Conservation (phyloP, 768 basidiomycete genomes). For the Panellus pusillus region DNA sequence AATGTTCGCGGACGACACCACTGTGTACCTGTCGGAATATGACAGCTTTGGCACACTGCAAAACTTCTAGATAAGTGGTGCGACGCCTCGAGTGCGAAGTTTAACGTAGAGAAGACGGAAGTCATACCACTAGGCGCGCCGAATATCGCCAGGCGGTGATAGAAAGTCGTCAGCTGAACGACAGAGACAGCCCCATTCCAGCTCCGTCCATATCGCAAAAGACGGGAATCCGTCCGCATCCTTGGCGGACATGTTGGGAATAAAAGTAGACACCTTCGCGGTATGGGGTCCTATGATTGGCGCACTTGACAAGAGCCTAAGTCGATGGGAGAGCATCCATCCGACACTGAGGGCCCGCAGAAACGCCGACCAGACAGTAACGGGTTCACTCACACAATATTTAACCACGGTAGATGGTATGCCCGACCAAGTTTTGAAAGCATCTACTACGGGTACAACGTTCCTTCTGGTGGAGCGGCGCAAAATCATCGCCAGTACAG, state of each 20-base stretch:
- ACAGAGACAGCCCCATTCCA: too few species aligned
- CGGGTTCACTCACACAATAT: conserved; percentile 37
- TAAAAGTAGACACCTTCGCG: conserved; percentile 11
- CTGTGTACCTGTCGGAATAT: conserved; percentile 25
- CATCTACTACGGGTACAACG: too few species aligned
- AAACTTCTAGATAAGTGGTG: conserved; percentile 40
- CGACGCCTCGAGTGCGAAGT: conserved; percentile 39
- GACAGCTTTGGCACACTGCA: conserved; percentile 29
- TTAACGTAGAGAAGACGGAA: conserved; percentile 41
- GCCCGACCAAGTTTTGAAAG: conserved; percentile 28
- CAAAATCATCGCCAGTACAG: conserved; percentile 16
- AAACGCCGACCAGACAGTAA: conserved; percentile 26
- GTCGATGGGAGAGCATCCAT: conserved; percentile 26
- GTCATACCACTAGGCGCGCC: conserved; percentile 33
- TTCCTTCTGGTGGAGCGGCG: too few species aligned
- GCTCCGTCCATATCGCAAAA: too few species aligned
- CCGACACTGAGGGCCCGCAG: conserved; percentile 31
- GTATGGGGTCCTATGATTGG: conserved; percentile 30
- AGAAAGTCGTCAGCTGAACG: too few species aligned
- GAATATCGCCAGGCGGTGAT: too few species aligned
- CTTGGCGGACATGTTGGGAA: conserved; percentile 37
- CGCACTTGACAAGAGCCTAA: conserved; percentile 23
- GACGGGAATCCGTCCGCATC: conserved; percentile 26
- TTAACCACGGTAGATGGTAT: conserved; percentile 36
- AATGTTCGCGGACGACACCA: too few species aligned